These are phyloP conservation scores for Claviceps maximensis DNA, from an alignment of 2,329 filamentous ascomycete genomes.

Conservation along the genomic window DNA sequence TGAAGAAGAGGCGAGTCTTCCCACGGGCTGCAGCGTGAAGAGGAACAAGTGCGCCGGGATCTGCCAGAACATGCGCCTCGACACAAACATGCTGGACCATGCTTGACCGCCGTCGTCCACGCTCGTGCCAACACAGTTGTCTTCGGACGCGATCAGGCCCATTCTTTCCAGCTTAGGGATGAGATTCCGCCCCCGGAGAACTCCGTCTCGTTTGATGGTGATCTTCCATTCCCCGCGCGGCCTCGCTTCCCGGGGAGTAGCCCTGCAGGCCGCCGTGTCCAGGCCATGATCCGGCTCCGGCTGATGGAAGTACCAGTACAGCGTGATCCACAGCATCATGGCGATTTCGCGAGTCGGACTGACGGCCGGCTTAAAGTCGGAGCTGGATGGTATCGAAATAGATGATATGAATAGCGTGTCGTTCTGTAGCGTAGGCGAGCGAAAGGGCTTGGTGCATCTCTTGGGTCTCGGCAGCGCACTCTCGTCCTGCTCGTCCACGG, in stretches of 20 bases:
- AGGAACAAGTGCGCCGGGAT: conserved; percentile 76
- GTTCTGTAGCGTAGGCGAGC: conserved; percentile 57
- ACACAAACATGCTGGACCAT: conserved; percentile 75
- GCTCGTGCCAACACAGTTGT: conserved; percentile 59
- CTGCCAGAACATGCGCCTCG: conserved; percentile 79
- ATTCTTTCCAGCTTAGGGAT: conserved; percentile 88
- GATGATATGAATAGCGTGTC: conserved; percentile 87
- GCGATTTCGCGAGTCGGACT: conserved; percentile 83
- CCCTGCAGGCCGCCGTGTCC: conserved; percentile 45
- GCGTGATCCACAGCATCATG: conserved; percentile 89
- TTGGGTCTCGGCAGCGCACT: conserved; percentile 15
- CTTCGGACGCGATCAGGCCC: conserved; percentile 66
- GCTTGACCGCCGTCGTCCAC: conserved; percentile 47
- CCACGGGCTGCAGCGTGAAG: conserved; percentile 61
- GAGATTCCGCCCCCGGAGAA: conserved; percentile 69
- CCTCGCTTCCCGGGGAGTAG: conserved; percentile 54
- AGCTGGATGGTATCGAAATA: conserved; percentile 69
- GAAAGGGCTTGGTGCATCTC: conserved; percentile 34
- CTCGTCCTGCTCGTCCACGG: conserved; percentile 8
- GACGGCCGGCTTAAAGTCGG: conserved; percentile 63
- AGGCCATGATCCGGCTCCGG: conserved; percentile 54
- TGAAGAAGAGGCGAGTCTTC: conserved; percentile 3
- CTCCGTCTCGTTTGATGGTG: conserved; percentile 73
- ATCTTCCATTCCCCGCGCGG: conserved; percentile 81
- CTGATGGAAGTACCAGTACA: conserved; percentile 98